Evolutionary conservation across 177 flowering plant species (phyloP).

Genomic region (Vitis hybrid): DNA sequence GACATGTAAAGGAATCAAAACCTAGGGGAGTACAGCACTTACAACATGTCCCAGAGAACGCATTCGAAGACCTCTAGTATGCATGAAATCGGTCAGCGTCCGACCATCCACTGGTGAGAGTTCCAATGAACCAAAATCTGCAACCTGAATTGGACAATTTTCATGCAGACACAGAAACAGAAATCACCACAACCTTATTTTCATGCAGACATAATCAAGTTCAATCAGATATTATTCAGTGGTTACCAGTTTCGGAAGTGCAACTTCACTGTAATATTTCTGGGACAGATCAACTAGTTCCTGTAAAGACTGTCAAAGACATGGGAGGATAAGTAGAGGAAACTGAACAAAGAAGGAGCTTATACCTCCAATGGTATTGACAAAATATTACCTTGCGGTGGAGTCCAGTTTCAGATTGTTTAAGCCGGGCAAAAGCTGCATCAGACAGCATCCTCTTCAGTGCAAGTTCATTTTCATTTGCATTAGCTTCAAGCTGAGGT

Average conservation of each 20-base stretch:
- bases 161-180: constrained; percentile 2
- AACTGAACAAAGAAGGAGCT: neutral
- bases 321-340: constrained; percentile 22
- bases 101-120: constrained; percentile 99
- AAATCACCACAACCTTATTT: constrained; percentile 1
- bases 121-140: constrained; percentile 98
- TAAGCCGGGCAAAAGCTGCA: constrained; percentile 74
- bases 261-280: constrained; percentile 88
- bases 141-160: constrained; percentile 57
- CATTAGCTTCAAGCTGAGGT: constrained; percentile 39
- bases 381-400: constrained; percentile 70
- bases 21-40: constrained; percentile 27
- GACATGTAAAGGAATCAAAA: neutral
- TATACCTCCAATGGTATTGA: constrained; percentile 1
- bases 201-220: neutral
- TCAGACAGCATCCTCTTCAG: constrained; percentile 61
- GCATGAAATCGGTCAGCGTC: constrained; percentile 97
- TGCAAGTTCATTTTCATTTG: constrained; percentile 53
- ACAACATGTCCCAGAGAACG: constrained; percentile 95
- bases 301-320: constrained; percentile 65
- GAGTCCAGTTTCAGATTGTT: constrained; percentile 91
- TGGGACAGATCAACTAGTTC: constrained; percentile 77
- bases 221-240: constrained; percentile 1
- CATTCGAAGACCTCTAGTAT: constrained; percentile 98
- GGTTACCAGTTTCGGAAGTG: constrained; percentile 92